A percentile compares a stretch with the other conserved stretches of the same genome.
phyloP scores from a whole-genome alignment of 768 basidiomycete species.

The Fibroporia radiculosa region DNA sequence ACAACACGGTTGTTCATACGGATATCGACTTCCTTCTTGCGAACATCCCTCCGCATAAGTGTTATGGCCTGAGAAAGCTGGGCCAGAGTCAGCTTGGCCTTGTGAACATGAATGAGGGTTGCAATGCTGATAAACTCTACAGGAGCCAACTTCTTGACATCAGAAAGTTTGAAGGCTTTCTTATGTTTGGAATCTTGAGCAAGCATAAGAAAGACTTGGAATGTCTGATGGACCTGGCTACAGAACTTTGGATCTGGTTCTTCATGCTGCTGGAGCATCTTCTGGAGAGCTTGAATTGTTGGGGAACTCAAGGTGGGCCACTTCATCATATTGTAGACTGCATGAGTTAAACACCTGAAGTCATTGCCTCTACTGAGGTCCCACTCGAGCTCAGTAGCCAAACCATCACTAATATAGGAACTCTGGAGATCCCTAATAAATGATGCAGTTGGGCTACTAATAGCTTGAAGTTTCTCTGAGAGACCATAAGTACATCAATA shows the following conservation, averaged over 20 bases:
- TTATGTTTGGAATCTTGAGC: conserved; percentile 28
- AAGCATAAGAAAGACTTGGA: conserved; percentile 39
- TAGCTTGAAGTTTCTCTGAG: conserved; percentile 62
- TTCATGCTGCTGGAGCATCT: conserved; percentile 18
- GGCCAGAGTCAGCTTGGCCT: conserved; percentile 26
- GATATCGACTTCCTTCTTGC: conserved; percentile 52
- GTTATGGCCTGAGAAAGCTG: conserved; percentile 39
- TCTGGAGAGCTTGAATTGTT: conserved; percentile 13
- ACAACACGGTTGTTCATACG: conserved; percentile 54
- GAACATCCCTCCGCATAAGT: conserved; percentile 48
- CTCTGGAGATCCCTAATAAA: conserved; percentile 53
- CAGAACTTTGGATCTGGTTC: conserved; percentile 26
- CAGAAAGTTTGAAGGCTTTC: conserved; percentile 29
- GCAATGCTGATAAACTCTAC: conserved; percentile 58
- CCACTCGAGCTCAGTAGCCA: conserved; percentile 27
- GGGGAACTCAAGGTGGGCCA: conserved; percentile 14
- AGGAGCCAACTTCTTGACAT: conserved; percentile 47
- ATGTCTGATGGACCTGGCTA: conserved; percentile 32
- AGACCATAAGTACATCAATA: not conserved
- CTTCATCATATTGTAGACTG: conserved; percentile 24
- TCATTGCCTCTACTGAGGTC: conserved; percentile 29
- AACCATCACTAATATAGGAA: conserved; percentile 34
- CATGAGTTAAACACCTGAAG: conserved; percentile 26
- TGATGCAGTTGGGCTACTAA: conserved; percentile 44
- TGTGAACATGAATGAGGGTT: conserved; percentile 46